Base-by-base conservation (phyloP, 345 rosid species). In the Fremontodendron californicum region DNA sequence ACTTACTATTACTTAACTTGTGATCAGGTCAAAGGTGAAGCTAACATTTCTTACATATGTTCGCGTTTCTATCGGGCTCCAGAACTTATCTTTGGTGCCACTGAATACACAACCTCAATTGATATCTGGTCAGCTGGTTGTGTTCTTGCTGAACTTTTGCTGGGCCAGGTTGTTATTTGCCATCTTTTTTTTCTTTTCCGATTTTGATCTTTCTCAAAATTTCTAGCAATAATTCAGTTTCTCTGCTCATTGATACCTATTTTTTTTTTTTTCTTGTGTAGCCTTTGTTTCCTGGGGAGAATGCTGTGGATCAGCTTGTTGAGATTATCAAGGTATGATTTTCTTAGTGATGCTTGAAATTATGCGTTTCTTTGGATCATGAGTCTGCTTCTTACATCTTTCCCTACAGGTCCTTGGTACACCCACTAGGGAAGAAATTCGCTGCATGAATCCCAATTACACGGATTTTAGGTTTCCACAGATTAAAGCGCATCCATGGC, bases 401-500 rank as follows among this genome's bases (percentile, higher is more conserved):
- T 75, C 57, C 73, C 75, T 71, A 42, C 86, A 93, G 98, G 96
- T 93, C 80, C 94, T 93, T 65, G 98, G 98, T 73, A 93, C 98
- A 73, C 98, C 98, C 25, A 93, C 98, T 31, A 83, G 98, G 74
- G 98, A 93, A 87, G 98, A 93, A 80, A 93, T 93, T 58, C 93
- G 93, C 73, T 93, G 98, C 81, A 93, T 93, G 98, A 93, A 93
- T 74, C 98, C 98, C 8, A 93, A 89, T 80, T 93, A 93, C 79
- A 90, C 94, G 0, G 93, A 91, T 80, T 90, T 88, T 77, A 88
- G 93, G 84, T 93, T 93, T 81, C 98, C 98, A 18, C 98, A 91
- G 89, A 90, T 93, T 54, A 93, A 93, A 79, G 96, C 96, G 42
- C 96, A 93, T 71, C 97, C 97, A 0, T 92, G 97, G 97, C 97